phyloP scores from a whole-genome alignment of 148 eudicot genomes.

The Linanthus parryae region DNA sequence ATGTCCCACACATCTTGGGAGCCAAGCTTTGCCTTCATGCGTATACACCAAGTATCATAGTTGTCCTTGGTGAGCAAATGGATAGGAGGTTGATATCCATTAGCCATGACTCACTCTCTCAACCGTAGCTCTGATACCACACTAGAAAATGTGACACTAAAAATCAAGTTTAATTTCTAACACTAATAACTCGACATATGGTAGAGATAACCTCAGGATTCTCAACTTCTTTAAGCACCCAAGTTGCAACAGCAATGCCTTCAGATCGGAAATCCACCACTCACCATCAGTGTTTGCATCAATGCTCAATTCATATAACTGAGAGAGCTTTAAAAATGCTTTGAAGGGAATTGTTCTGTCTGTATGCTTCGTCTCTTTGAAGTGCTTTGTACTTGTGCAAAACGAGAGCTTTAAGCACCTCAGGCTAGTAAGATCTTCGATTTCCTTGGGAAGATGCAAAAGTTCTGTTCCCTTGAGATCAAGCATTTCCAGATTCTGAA shows the following conservation, averaged over 20 bases:
- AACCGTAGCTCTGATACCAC: too few relatives aligned
- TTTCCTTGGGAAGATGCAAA: not conserved
- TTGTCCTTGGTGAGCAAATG: too few relatives aligned
- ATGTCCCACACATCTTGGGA: too few relatives aligned
- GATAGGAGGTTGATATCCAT: too few relatives aligned
- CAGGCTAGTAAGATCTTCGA: not conserved
- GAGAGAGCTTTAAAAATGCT: not conserved
- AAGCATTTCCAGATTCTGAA: not conserved
- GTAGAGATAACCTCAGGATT: not conserved
- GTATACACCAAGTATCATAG: too few relatives aligned
- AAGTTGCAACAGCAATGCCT: not conserved
- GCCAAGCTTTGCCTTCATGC: too few relatives aligned
- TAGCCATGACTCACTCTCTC: too few relatives aligned
- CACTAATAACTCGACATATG: not conserved
- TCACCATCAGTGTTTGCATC: not conserved
- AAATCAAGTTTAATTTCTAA: too few relatives aligned
- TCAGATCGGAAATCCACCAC: not conserved
- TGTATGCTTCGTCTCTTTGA: not conserved
- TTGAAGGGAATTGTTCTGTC: not conserved
- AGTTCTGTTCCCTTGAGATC: conserved; percentile 1
- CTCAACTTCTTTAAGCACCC: not conserved
- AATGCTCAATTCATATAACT: not conserved
- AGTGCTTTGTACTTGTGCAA: not conserved
- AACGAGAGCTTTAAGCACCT: not conserved
- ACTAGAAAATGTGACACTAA: too few relatives aligned